Conservation (phyloP, 768 basidiomycete genomes). For the Termitomyces sp. region DNA sequence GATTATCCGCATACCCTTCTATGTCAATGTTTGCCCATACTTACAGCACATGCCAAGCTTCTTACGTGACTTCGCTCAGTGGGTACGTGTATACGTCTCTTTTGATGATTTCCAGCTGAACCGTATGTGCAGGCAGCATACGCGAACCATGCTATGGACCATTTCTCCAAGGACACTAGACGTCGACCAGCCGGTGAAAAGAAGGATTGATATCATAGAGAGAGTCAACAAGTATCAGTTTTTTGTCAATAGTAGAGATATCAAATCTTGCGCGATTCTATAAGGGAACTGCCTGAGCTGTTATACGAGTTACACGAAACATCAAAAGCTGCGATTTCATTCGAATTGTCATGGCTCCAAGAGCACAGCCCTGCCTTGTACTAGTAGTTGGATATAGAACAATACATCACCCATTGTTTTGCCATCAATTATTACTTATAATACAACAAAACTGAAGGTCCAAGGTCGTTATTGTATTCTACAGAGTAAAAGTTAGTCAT, state of each 20-base stretch:
- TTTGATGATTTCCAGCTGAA: conserved; percentile 1
- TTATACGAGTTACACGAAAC: no score
- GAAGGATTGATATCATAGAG: not conserved
- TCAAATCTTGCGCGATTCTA: not conserved
- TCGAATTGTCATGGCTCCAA: not conserved
- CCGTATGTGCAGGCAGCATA: conserved; percentile 44
- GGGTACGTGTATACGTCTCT: conserved; percentile 41
- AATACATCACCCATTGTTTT: not conserved
- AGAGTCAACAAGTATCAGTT: not conserved
- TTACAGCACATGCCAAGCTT: conserved; percentile 66
- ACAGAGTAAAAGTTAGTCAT: not conserved
- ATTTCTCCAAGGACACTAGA: conserved; percentile 64
- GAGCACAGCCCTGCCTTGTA: not conserved
- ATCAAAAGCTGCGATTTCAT: no score
- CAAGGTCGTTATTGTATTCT: not conserved
- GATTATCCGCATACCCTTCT: conserved; percentile 71
- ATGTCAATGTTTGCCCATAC: conserved; percentile 54
- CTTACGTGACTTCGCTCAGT: conserved; percentile 69
- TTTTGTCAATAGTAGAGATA: not conserved
- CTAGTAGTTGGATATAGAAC: not conserved
- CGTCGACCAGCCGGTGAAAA: conserved; percentile 52
- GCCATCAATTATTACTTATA: not conserved
- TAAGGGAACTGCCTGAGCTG: no score
- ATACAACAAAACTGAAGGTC: not conserved
- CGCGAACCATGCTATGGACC: conserved; percentile 70